A percentile compares a stretch with the other conserved stretches of the same genome.
These are phyloP conservation scores for Xylariomycetidae sp. DNA, from an alignment of 2,329 filamentous ascomycete genomes.

Conservation along the genomic window DNA sequence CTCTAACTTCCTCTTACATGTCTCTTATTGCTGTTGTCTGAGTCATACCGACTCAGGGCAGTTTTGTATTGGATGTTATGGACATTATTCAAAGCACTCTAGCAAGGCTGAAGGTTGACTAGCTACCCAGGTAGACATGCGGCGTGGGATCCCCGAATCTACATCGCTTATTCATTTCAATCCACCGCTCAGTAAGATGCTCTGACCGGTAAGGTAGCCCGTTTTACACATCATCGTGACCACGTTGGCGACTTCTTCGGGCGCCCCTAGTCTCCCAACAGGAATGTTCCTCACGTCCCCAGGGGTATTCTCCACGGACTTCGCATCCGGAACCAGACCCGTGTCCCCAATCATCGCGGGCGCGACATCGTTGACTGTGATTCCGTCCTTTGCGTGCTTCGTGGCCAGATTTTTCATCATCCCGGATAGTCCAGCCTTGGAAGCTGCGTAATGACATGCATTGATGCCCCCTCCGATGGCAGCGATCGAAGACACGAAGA, in stretches of 20 bases:
- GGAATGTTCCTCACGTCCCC: slow-evolving; percentile 58
- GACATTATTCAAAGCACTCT: too few species aligned
- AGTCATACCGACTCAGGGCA: too few species aligned
- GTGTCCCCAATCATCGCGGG: slow-evolving; percentile 65
- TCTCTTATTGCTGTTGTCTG: too few species aligned
- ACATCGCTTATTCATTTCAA: slow-evolving; percentile 34
- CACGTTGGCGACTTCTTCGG: slow-evolving; percentile 56
- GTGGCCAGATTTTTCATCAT: slow-evolving; percentile 62
- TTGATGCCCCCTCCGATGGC: slow-evolving; percentile 61
- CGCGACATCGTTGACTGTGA: slow-evolving; percentile 65
- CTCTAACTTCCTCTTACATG: too few species aligned
- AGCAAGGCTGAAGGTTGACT: too few species aligned
- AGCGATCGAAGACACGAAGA: slow-evolving; percentile 61
- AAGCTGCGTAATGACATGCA: slow-evolving; percentile 56
- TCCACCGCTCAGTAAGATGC: slow-evolving; percentile 47
- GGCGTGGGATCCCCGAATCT: background rate
- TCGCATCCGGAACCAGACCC: slow-evolving; percentile 57
- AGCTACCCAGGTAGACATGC: background rate
- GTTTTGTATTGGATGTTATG: too few species aligned
- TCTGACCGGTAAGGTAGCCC: slow-evolving; percentile 57
- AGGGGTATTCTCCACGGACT: slow-evolving; percentile 44
- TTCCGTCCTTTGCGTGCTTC: slow-evolving; percentile 54
- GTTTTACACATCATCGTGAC: slow-evolving; percentile 57
- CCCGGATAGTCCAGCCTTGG: slow-evolving; percentile 57
- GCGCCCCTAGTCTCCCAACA: slow-evolving; percentile 51